phyloP scores from a whole-genome alignment of 805 yeast genomes.

The Candida glaebosa region DNA sequence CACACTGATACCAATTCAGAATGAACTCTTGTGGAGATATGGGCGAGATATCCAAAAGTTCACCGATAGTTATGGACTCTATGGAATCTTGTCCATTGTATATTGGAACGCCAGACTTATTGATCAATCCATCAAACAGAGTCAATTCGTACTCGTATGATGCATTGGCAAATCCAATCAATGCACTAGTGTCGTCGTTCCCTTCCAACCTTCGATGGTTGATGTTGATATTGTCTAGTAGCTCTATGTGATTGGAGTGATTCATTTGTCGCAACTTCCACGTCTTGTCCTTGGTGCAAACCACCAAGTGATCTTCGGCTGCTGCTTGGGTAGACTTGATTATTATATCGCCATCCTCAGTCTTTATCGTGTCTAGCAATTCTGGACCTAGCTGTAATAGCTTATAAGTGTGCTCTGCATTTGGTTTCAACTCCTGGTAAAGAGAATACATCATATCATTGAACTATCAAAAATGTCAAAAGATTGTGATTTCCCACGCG shows the following conservation, averaged over 20 bases:
- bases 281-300: conserved; percentile 58
- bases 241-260: conserved; percentile 80
- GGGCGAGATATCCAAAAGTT: conserved; percentile 44
- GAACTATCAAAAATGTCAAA: neutral
- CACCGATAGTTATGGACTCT: conserved; percentile 16
- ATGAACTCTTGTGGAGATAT: conserved; percentile 55
- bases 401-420: conserved; percentile 32
- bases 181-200: conserved; percentile 4
- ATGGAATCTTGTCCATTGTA: conserved; percentile 19
- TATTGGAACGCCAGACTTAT: conserved; percentile 23
- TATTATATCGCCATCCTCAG: conserved; percentile 24
- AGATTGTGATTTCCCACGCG: neutral
- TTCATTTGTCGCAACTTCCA: conserved; percentile 73
- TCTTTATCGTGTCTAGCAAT: conserved; percentile 34
- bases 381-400: conserved; percentile 54
- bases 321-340: conserved; percentile 29
- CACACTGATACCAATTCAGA: conserved; percentile 45
- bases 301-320: conserved; percentile 43
- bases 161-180: conserved; percentile 26
- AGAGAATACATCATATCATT: conserved; percentile 7
- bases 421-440: conserved; percentile 13
- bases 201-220: conserved; percentile 6
- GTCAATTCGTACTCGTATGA: conserved; percentile 36
- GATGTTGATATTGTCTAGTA: conserved; percentile 33
- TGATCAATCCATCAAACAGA: conserved; percentile 25